Base-by-base conservation (phyloP, 2,329 filamentous ascomycete genomes). In the Colletotrichum lentis region DNA sequence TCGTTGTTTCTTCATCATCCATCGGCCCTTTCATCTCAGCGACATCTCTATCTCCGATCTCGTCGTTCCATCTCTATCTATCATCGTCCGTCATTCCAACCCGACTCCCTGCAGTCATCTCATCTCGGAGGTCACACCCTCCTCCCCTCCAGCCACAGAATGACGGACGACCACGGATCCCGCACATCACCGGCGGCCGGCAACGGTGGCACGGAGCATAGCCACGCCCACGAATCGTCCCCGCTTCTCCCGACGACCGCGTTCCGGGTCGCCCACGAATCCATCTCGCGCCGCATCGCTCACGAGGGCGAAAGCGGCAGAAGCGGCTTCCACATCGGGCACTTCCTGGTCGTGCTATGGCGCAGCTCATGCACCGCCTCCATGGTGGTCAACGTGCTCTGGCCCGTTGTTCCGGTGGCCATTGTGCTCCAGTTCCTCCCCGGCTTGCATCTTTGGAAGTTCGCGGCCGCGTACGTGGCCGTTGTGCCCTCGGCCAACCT, bases 401-500 rank as follows among this genome's bases (percentile, higher is more conserved):
- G 82, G 82, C 83, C 83, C 0, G 74, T 84, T 64, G 82, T 84
- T 1, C 80, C 80, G 14, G 75, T 82, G 3, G 82, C 83, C 4
- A 74, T 85, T 35, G 76, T 80, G 20, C 73, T 84, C 14, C 77
- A 83, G 72, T 71, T 77, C 72, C 70, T 77, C 52, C 73, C 74
- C 1, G 74, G 77, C 0, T 60, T 77, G 43, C 76, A 79, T 31
- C 72, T 83, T 0, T 81, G 77, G 77, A 81, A 83, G 70, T 85
- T 85, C 71, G 79, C 78, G 55, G 77, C 79, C 0, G 78, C 80
- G 7, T 85, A 85, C 69, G 78, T 86, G 59, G 82, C 82, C 69
- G 84, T 85, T 73, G 76, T 85, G 1, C 83, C 83, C 0, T 76
- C 81, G 10, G 83, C 83, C 47, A 85, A 85, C 62, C 74, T 84